Evolutionary conservation across 1,284 basidiomycete species (phyloP).

Genomic region (Exobasidium cylindrosporum): DNA sequence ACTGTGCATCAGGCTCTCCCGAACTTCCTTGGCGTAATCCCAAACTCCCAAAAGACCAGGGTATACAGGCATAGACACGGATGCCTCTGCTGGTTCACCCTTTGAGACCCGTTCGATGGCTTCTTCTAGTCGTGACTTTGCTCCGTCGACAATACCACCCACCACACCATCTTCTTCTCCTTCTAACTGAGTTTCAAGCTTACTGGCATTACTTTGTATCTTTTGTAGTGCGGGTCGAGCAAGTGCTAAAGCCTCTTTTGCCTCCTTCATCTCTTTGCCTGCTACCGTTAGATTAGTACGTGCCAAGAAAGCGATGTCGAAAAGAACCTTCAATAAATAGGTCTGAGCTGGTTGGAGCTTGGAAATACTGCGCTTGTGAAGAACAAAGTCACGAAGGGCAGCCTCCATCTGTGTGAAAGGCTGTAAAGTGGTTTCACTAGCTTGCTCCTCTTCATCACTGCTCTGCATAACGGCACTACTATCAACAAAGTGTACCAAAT

Average conservation of each 20-base stretch:
- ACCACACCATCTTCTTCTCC: slow-evolving; percentile 73
- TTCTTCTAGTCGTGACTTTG: slow-evolving; percentile 59
- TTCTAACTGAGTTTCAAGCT: slow-evolving; percentile 76
- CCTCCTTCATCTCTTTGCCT: slow-evolving; percentile 72
- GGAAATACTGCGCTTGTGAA: slow-evolving; percentile 88
- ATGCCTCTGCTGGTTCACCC: slow-evolving; percentile 58
- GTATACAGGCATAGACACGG: slow-evolving; percentile 65
- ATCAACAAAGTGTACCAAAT: slow-evolving; percentile 98
- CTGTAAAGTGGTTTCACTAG: background rate
- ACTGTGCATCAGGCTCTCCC: slow-evolving; percentile 71
- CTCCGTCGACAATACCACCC: slow-evolving; percentile 63
- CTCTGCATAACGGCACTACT: slow-evolving; percentile 60
- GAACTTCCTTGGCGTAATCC: slow-evolving; percentile 85
- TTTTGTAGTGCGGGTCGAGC: slow-evolving; percentile 80
- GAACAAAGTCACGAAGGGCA: slow-evolving; percentile 89
- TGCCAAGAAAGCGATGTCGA: slow-evolving; percentile 83
- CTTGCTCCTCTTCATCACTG: slow-evolving; percentile 41
- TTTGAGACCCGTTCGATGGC: slow-evolving; percentile 76
- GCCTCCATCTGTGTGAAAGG: slow-evolving; percentile 82
- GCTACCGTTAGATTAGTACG: slow-evolving; percentile 83
- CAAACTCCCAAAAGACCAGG: slow-evolving; percentile 81
- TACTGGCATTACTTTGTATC: slow-evolving; percentile 72
- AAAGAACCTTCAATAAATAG: slow-evolving; percentile 82
- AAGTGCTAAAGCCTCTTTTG: slow-evolving; percentile 68
- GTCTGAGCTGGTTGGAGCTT: slow-evolving; percentile 95